Percentiles rank a stretch among this genome's conserved stretches.
Conservation (phyloP, 2,329 filamentous ascomycete species). For the Pleoardoris graminearum region DNA sequence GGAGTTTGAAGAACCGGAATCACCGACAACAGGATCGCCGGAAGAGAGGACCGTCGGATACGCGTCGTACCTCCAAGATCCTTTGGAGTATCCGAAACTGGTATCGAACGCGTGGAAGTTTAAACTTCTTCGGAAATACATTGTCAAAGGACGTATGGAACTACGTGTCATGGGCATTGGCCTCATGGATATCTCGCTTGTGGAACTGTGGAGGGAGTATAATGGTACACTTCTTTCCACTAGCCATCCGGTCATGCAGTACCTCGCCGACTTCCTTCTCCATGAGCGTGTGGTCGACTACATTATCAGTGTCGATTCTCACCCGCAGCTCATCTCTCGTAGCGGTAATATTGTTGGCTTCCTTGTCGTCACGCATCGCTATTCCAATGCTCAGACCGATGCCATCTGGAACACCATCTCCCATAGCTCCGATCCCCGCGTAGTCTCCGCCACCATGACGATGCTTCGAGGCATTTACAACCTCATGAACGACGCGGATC, state of each 20-base stretch:
- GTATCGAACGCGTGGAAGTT: slow-evolving; percentile 71
- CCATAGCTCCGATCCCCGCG: slow-evolving; percentile 78
- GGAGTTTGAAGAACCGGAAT: slow-evolving; percentile 27
- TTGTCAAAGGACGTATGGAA: slow-evolving; percentile 87
- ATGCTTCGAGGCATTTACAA: slow-evolving; percentile 61
- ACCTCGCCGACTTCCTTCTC: slow-evolving; percentile 71
- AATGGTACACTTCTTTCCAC: slow-evolving; percentile 45
- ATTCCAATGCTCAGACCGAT: slow-evolving; percentile 72
- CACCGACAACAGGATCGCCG: slow-evolving; percentile 22
- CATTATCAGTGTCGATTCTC: slow-evolving; percentile 85
- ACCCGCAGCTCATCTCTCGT: slow-evolving; percentile 83
- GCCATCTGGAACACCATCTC: slow-evolving; percentile 82
- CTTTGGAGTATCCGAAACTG: slow-evolving; percentile 52
- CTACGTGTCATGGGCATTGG: slow-evolving; percentile 78
- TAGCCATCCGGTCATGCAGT: slow-evolving; percentile 62
- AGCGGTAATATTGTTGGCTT: slow-evolving; percentile 87
- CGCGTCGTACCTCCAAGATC: slow-evolving; percentile 25
- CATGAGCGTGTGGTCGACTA: slow-evolving; percentile 77
- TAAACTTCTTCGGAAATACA: slow-evolving; percentile 67
- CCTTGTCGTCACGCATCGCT: slow-evolving; percentile 76
- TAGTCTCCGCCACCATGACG: slow-evolving; percentile 76
- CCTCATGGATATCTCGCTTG: slow-evolving; percentile 71
- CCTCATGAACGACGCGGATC: slow-evolving; percentile 48
- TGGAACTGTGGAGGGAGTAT: slow-evolving; percentile 61
- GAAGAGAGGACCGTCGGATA: slow-evolving; percentile 1